Base-by-base conservation (phyloP, 2,329 filamentous ascomycete species). In the Cladophialophora yegresii region DNA sequence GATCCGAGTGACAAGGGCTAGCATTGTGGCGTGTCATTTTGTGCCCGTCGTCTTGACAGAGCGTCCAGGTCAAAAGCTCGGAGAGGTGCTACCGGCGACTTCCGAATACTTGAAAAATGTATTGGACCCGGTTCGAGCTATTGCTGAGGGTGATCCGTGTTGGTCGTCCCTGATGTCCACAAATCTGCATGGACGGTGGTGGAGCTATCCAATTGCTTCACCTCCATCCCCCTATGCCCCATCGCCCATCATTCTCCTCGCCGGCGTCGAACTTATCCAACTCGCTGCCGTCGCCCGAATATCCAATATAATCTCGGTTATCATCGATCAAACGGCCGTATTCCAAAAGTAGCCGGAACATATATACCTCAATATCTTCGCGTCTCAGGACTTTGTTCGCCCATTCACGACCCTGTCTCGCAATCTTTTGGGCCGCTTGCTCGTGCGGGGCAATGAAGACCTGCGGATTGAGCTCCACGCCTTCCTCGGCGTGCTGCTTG, bases 241-340 rank as follows among this genome's bases (percentile, higher is more conserved):
- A 68, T 22, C 28, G 30, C 4, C 61, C 54, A 28, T 61, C 32
- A 10, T 58, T 47, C 16, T 66, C 61, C 26, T 68, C 64, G 2
- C 61, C 59, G 7, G 58, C 63, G 62, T 72, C 70, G 30, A 71
- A 72, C 49, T 71, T 69, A 59, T 72, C 71, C 54, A 72, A 53
- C 49, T 72, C 70, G 51, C 64, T 69, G 40, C 71, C 71, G 54
- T 77, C 74, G 4, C 74, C 74, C 23, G 77, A 75, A 70, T 84
- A 89, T 10, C 86, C 86, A 71, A 88, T 86, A 0, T 73, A 77
- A 61, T 85, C 82, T 58, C 86, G 80, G 68, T 87, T 81, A 66
- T 88, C 86, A 65, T 88, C 86, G 67, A 87, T 82, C n/a, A 88
- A 82, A 16, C 86, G 81, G 26, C 81, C 86, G 65, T 89, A 89